Percentiles rank a stretch among this genome's conserved stretches.
Conservation (phyloP, 148 eudicot species). For the Pouteria glomerata region DNA sequence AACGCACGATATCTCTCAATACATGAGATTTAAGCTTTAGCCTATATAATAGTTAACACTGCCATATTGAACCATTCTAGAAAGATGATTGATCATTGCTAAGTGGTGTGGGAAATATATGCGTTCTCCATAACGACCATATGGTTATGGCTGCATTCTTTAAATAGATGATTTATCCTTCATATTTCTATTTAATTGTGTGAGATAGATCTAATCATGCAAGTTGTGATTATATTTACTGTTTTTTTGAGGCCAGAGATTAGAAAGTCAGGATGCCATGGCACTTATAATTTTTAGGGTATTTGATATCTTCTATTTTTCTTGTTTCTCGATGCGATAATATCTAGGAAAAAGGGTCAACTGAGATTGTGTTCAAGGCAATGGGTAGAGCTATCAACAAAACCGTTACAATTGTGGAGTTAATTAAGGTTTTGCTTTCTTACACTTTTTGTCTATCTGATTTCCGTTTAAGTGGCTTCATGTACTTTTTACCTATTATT, state of each 20-base stretch:
- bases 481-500: not conserved
- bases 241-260: not conserved
- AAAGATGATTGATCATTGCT: not conserved
- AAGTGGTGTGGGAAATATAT: not conserved
- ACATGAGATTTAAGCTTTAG: not conserved
- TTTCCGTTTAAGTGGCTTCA: not conserved
- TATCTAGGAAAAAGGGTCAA: constrained; percentile 71
- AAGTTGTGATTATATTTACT: not conserved
- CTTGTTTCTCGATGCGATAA: not conserved
- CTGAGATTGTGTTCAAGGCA: constrained; percentile 88
- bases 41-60: not conserved
- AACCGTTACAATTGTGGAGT: constrained; percentile 94
- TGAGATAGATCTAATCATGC: not conserved
- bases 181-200: not conserved
- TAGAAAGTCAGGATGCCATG: not conserved
- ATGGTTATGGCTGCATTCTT: too few relatives aligned
- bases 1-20: not conserved
- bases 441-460: not conserved
- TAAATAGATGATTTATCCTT: too few relatives aligned
- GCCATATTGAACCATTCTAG: not conserved
- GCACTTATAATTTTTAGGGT: not conserved
- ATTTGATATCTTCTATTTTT: not conserved
- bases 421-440: constrained; percentile 65
- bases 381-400: constrained; percentile 99
- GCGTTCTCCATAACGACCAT: not conserved